Evolutionary conservation across 768 basidiomycete genomes (phyloP).

Genomic region (Suillus spraguei): DNA sequence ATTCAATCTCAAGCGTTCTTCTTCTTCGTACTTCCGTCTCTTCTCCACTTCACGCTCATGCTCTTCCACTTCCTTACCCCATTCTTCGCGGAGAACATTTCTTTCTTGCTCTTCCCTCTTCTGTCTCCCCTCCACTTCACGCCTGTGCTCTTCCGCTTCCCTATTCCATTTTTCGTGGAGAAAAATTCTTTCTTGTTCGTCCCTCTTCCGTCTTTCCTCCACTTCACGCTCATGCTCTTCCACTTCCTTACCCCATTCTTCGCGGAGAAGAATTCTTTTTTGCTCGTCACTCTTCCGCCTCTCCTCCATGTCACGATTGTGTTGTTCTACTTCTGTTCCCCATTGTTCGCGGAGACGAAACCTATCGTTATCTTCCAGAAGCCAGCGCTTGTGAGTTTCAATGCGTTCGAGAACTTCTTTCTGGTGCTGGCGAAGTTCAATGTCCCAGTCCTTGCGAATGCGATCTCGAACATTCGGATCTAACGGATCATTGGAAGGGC

Average conservation of each 20-base stretch:
- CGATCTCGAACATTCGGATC: slow-evolving; percentile 25
- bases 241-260: background rate
- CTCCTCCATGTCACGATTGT: slow-evolving; percentile 4
- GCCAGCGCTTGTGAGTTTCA: slow-evolving; percentile 20
- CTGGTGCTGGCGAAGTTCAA: slow-evolving; percentile 23
- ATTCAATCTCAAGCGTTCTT: slow-evolving; percentile 20
- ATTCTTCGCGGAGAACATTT: background rate
- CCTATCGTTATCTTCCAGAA: slow-evolving; percentile 18
- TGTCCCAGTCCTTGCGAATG: slow-evolving; percentile 22
- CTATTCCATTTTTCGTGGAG: background rate
- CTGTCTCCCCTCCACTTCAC: slow-evolving; percentile 15
- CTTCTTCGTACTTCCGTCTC: slow-evolving; percentile 22
- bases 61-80: background rate
- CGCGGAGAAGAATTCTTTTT: background rate
- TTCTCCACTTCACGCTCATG: slow-evolving; percentile 1
- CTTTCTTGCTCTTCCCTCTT: slow-evolving; percentile 15
- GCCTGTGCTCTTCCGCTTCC: background rate
- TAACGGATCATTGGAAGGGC: slow-evolving; percentile 22
- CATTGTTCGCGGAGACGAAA: background rate
- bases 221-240: slow-evolving; percentile 11
- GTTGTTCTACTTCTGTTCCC: slow-evolving; percentile 13
- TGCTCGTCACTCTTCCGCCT: background rate
- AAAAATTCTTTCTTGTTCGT: background rate
- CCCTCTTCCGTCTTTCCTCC: background rate
- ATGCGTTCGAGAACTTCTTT: slow-evolving; percentile 15